Percentiles rank a stretch among this genome's conserved stretches.
Conservation (phyloP, 2,329 filamentous ascomycete genomes). For the Plenodomus biglobosus region DNA sequence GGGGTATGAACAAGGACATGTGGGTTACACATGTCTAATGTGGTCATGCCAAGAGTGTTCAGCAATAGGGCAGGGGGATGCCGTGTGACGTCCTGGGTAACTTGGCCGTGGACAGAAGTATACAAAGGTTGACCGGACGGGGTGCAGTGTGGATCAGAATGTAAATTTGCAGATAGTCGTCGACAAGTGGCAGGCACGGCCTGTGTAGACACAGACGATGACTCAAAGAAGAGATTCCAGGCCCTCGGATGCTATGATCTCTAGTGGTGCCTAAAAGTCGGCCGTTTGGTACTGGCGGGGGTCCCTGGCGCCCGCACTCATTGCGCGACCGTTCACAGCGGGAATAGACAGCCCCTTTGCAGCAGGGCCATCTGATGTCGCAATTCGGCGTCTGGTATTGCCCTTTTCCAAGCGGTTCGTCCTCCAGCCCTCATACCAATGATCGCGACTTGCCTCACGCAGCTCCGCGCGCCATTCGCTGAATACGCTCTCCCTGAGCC, state of each 20-base stretch:
- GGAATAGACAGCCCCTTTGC: slow-evolving; percentile 29
- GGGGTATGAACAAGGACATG: not conserved
- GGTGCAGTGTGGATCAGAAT: too few relatives aligned
- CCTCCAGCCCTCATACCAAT: slow-evolving; percentile 96
- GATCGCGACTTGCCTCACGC: slow-evolving; percentile 83
- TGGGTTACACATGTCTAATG: not conserved
- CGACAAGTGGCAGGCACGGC: too few relatives aligned
- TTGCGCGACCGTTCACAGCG: slow-evolving; percentile 35
- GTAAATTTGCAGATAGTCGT: too few relatives aligned
- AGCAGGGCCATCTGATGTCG: slow-evolving; percentile 34
- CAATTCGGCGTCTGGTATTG: slow-evolving; percentile 24
- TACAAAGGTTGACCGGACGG: too few relatives aligned
- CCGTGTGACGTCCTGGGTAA: too few relatives aligned
- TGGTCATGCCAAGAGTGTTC: not conserved
- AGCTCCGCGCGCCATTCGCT: slow-evolving; percentile 90
- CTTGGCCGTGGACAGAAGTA: too few relatives aligned
- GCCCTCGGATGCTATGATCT: not conserved
- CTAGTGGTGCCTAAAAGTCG: slow-evolving; percentile 16
- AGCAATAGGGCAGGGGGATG: too few relatives aligned
- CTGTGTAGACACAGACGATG: too few relatives aligned
- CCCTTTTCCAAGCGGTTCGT: slow-evolving; percentile 55
- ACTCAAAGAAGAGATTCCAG: too few relatives aligned
- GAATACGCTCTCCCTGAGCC: slow-evolving; percentile 89
- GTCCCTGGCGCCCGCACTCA: slow-evolving; percentile 34
- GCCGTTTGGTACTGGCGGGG: slow-evolving; percentile 28